Evolutionary conservation across 768 basidiomycete species (phyloP), one percentile per base, ranked within the genome.

Genomic region (Lactifluus subvellereus): DNA sequence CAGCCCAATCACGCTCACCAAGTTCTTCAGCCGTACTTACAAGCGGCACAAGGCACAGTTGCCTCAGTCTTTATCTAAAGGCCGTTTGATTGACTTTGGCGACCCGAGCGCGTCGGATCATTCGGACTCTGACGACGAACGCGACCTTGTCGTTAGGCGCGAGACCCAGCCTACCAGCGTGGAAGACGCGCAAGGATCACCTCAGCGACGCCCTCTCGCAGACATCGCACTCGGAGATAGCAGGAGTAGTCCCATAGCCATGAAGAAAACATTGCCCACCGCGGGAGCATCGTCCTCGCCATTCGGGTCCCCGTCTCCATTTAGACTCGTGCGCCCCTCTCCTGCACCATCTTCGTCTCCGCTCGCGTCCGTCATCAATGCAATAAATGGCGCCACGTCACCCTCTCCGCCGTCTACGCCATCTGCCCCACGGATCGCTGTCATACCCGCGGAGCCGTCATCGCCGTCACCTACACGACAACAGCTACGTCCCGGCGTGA

Each of bases 281-380:
- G n/a, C 35, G 18, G 45, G 18, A 2, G 30, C 18, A 18, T 22
- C 57, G 16, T 10, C 47, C 18, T 57, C 47, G 16, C 32, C 45
- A 0, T 66, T 62, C 27, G 42, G 57, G 20, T 54, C 56, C 32
- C 63, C 65, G 9, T 53, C 60, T 9, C 30, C 60, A 5, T 54
- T 62, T 47, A 20, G 14, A n/a, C 61, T 65, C 32, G 71, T 62
- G 22, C 77, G 64, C 63, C 77, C 74, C 20, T 69, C 74, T 11
- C 62, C 66, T 30, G 65, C 64, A 69, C 60, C 72, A 64, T 11
- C 70, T 56, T 62, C 70, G 57, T 60, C 67, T 22, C 67, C 65
- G 16, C 67, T 66, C 47, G 61, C 61, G 4, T 66, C 65, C 9
- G 66, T 67, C 60, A 67, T 67, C 37, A 67, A 67, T 6, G 56